phyloP scores from a whole-genome alignment of 805 yeast species.

The Cyberlindnera sargentensis region DNA sequence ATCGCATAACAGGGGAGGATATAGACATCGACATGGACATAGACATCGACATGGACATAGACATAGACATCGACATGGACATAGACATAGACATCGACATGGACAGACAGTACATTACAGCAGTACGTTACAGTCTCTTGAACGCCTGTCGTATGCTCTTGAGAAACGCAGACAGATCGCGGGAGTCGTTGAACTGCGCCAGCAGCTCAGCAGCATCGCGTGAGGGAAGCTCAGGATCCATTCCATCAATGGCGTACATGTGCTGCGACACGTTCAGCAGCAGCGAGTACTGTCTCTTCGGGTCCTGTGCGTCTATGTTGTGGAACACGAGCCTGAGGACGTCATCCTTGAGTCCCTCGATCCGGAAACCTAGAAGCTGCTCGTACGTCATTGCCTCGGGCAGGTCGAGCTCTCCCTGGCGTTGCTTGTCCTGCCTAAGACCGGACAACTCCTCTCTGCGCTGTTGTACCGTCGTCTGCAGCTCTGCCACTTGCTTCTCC shows the following conservation, averaged over 20 bases:
- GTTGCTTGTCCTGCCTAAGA: constrained; percentile 29
- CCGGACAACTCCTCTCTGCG: constrained; percentile 28
- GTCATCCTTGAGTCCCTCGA: constrained; percentile 43
- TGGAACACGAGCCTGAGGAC: constrained; percentile 41
- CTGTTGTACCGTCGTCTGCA: constrained; percentile 25
- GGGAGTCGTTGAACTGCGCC: constrained; percentile 9
- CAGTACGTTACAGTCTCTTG: constrained; percentile 7
- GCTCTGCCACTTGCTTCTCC: constrained; percentile 26
- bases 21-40: too few species aligned
- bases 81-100: too few species aligned
- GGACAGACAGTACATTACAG: not conserved
- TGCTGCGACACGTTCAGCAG: constrained; percentile 40
- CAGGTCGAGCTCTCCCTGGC: constrained; percentile 40
- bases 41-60: too few species aligned
- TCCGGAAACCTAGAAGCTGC: constrained; percentile 44
- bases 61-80: too few species aligned
- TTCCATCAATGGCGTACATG: constrained; percentile 29
- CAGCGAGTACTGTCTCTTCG: constrained; percentile 35
- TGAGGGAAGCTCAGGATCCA: constrained; percentile 32
- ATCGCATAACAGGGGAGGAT: too few species aligned
- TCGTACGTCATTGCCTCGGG: constrained; percentile 51
- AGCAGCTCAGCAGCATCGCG: constrained; percentile 15
- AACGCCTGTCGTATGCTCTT: constrained; percentile 17
- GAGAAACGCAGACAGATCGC: constrained; percentile 19
- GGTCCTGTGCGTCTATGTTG: constrained; percentile 38